Evolutionary conservation across 2,329 filamentous ascomycete genomes (phyloP).

Genomic region (Sphaerostilbella broomeana): DNA sequence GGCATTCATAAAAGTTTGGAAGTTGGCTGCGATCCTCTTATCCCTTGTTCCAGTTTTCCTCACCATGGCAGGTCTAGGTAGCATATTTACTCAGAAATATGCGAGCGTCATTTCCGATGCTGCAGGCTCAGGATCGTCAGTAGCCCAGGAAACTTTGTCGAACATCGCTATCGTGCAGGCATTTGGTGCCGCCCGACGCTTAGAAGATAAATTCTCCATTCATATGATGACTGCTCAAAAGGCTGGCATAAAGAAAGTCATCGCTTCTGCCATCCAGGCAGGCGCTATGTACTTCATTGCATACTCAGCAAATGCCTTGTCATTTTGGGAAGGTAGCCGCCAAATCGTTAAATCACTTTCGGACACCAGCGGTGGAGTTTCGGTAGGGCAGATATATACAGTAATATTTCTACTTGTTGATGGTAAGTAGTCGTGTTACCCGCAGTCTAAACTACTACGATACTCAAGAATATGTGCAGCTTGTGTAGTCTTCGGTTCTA

Average conservation of each 20-base stretch:
- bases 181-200: conserved; percentile 51
- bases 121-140: conserved; percentile 52
- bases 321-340: conserved; percentile 60
- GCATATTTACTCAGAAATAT: conserved; percentile 48
- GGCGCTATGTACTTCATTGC: conserved; percentile 61
- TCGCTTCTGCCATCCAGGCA: conserved; percentile 50
- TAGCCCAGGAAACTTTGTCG: conserved; percentile 55
- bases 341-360: conserved; percentile 37
- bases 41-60: conserved; percentile 58
- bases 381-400: conserved; percentile 49
- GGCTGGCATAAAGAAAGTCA: conserved; percentile 52
- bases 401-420: conserved; percentile 60
- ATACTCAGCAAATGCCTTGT: conserved; percentile 59
- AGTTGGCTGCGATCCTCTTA: conserved; percentile 57
- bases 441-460: too few relatives aligned
- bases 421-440: conserved; percentile 37
- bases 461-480: conserved; percentile 34
- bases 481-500: conserved; percentile 55
- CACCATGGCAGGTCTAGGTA: conserved; percentile 50
- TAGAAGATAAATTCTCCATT: conserved; percentile 53
- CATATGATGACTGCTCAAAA: conserved; percentile 44
- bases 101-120: conserved; percentile 43
- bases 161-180: conserved; percentile 58
- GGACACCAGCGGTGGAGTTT: conserved; percentile 27
- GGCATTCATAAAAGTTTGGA: conserved; percentile 57